These are phyloP conservation scores for Persicaria maculosa DNA, from an alignment of 148 eudicot genomes.

Conservation along the genomic window DNA sequence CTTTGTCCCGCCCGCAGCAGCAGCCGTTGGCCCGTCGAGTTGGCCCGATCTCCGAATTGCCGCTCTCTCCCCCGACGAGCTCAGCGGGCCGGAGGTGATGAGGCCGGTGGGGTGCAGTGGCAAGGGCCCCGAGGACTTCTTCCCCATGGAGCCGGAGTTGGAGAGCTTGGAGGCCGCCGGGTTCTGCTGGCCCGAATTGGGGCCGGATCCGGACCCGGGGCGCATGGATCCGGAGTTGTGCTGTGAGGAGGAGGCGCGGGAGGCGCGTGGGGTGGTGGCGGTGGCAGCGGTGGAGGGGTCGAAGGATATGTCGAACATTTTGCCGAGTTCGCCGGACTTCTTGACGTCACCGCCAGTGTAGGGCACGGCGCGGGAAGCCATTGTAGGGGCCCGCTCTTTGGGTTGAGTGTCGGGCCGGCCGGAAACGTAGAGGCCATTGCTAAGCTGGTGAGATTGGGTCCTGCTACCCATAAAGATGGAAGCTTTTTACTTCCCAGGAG, in stretches of 20 bases:
- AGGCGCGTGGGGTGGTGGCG: constrained; percentile 27
- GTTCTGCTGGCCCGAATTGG: constrained; percentile 37
- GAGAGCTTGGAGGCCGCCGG: constrained; percentile 20
- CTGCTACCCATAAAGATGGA: constrained; percentile 37
- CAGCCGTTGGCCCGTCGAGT: constrained; percentile 21
- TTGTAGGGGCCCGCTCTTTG: constrained; percentile 41
- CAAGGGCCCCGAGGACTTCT: constrained; percentile 53
- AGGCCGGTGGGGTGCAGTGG: constrained; percentile 75
- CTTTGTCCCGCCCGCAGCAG: constrained; percentile 22
- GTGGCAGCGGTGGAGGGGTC: constrained; percentile 15
- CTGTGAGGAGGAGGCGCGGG: constrained; percentile 43
- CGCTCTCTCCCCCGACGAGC: constrained; percentile 21
- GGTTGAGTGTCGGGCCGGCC: constrained; percentile 53
- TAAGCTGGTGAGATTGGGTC: constrained; percentile 74
- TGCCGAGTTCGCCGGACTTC: constrained; percentile 82
- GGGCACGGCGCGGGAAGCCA: constrained; percentile 48
- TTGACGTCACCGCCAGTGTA: constrained; percentile 86
- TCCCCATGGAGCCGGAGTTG: constrained; percentile 45
- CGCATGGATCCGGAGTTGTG: constrained; percentile 63
- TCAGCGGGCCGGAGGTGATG: constrained; percentile 74
- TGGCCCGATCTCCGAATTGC: constrained; percentile 39
- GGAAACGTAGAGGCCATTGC: constrained; percentile 73
- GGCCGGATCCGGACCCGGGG: constrained; percentile 42
- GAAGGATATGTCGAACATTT: constrained; percentile 61
- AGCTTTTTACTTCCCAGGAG: background rate